These are phyloP conservation scores for Lactarius deliciosus DNA, from an alignment of 768 basidiomycete genomes.

Conservation along the genomic window DNA sequence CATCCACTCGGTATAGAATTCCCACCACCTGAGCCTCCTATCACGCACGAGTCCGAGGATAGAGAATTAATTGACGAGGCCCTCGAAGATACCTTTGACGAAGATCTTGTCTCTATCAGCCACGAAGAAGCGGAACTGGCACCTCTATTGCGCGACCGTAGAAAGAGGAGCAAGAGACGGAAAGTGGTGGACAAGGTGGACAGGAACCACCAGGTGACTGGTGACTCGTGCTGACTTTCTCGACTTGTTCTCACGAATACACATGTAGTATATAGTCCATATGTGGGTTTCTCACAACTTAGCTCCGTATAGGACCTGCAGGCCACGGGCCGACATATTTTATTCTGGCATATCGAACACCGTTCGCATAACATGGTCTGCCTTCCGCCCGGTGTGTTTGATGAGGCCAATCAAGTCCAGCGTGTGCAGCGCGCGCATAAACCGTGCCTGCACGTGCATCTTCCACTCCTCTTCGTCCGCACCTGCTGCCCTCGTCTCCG, in stretches of 20 bases:
- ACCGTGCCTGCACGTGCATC: slow-evolving; percentile 70
- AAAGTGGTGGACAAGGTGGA: slow-evolving; percentile 19
- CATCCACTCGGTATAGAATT: slow-evolving; percentile 41
- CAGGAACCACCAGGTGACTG: neutral
- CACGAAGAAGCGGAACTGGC: slow-evolving; percentile 19
- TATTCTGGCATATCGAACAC: slow-evolving; percentile 52
- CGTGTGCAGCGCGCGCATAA: slow-evolving; percentile 77
- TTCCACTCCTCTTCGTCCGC: slow-evolving; percentile 55
- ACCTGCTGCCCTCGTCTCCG: slow-evolving; percentile 30
- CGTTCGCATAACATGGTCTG: slow-evolving; percentile 70
- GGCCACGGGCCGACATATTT: neutral
- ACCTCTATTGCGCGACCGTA: slow-evolving; percentile 16
- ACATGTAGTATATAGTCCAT: slow-evolving; percentile 1
- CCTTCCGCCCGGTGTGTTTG: slow-evolving; percentile 76
- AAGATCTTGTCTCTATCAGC: slow-evolving; percentile 19
- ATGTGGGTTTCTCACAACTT: neutral
- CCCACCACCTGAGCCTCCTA: slow-evolving; percentile 26
- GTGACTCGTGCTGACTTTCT: neutral
- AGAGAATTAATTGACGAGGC: slow-evolving; percentile 26
- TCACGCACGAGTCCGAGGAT: slow-evolving; percentile 23
- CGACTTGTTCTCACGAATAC: neutral
- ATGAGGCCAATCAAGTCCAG: slow-evolving; percentile 78
- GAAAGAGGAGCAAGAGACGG: slow-evolving; percentile 9
- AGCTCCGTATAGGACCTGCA: neutral
- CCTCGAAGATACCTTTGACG: slow-evolving; percentile 29